Base-by-base conservation (phyloP, 208 protist genomes). In the Angomonas ambiguus region DNA sequence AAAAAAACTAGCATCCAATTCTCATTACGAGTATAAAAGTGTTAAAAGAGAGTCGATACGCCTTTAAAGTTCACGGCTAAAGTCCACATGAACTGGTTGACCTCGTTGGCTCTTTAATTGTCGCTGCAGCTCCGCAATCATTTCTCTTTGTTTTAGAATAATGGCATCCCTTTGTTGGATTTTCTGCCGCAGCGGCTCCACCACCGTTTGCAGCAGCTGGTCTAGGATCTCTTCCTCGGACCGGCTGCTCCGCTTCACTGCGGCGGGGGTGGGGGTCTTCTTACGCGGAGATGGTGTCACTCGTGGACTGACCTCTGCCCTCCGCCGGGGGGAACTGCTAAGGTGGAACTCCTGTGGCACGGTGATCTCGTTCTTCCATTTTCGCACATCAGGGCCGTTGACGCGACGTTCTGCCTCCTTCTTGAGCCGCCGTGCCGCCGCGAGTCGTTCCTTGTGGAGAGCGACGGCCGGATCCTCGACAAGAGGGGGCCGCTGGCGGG, bases 51-150 rank as follows among this genome's bases (percentile, higher is more conserved):
- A n/a, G n/a, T n/a, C n/a, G n/a, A n/a, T n/a, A n/a, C n/a, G n/a
- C n/a, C 8, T 45, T 45, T 45, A 45, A 8, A 45, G 16, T 16
- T 45, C 38, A 16, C 38, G 38, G 8, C 11, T n/a, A 45, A n/a
- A 45, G 38, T 45, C 38, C 38, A 45, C 38, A 16, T 69, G 59
- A 38, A 61, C 65, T 18, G 83, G 57, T 18, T 66, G 72, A 42
- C 74, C 57, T 67, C 70, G 79, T 28, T 78, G 72, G 49, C 70
- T 72, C 49, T 76, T 68, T 49, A 88, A 25, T 62, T 82, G 68
- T 24, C 69, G 48, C 18, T 80, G 60, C 33, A 88, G 69, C 20
- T 55, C 64, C 0, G 66, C 67, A 70, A 88, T 62, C 13, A 71
- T 30, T 6, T 68, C 38, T 18, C 56, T 59, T 33, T 76, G 69